A percentile compares a stretch with the other conserved stretches of the same genome.
phyloP scores from a whole-genome alignment of 176 grass and related monocot genomes.

The Secale cereale region DNA sequence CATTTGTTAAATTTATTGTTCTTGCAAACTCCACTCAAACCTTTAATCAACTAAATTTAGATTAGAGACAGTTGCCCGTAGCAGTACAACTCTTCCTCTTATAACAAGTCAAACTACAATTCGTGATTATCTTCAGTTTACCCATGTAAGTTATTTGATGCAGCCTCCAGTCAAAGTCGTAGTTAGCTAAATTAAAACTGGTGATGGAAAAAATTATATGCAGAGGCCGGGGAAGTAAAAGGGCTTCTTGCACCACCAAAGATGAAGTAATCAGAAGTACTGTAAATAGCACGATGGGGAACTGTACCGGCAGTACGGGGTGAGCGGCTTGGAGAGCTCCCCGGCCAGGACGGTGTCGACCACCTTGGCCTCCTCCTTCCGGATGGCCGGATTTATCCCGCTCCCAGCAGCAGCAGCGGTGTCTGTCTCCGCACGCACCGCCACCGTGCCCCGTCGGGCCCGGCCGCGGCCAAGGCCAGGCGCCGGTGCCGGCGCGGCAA shows the following conservation, averaged over 20 bases:
- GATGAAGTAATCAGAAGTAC: neutral
- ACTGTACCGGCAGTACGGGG: constrained; percentile 75
- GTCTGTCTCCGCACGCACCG: constrained; percentile 51
- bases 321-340: constrained; percentile 88
- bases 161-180: no score
- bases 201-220: no score
- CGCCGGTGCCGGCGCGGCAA: neutral
- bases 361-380: constrained; percentile 87
- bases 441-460: constrained; percentile 20
- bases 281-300: neutral
- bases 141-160: no score
- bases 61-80: neutral
- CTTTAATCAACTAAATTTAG: neutral
- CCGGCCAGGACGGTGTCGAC: constrained; percentile 72
- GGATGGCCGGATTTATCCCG: constrained; percentile 76
- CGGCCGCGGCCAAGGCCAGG: neutral
- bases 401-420: neutral
- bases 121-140: no score
- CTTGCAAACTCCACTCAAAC: neutral
- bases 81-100: no score
- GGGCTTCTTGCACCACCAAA: neutral
- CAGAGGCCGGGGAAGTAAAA: no score
- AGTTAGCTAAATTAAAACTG: no score
- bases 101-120: no score
- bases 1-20: neutral